Base-by-base conservation (phyloP, 2,329 filamentous ascomycete genomes). In the Paecilomyces sp. region DNA sequence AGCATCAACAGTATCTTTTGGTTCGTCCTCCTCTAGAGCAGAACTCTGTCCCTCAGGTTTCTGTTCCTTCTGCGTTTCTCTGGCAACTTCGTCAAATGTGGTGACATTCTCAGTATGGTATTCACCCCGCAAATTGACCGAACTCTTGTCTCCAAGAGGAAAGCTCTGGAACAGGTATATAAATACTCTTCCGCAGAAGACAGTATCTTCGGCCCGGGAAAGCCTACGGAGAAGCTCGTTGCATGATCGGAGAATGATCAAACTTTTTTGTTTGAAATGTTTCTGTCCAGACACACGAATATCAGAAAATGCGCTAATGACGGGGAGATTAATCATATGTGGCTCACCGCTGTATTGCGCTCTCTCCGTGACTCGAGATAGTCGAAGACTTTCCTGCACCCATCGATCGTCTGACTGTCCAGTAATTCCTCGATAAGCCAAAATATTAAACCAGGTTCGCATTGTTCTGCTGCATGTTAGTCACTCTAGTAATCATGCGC, bases 91-190 rank as follows among this genome's bases (percentile, higher is more conserved):
- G 68, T 96, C 91, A 69, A 87, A 99, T 0, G 85, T 86, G 1
- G 95, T 99, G 58, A 92, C 85, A 79, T 99, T 99, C 69, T 97
- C 94, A 28, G 90, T 86, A 70, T 99, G 94, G 66, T 94, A 99
- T 77, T 97, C 93, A 66, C 94, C 94, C 57, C 94, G 86, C 47
- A 97, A 82, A 70, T 99, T 99, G 56, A 99, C 94, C 0, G 94
- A 97, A 72, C 94, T 97, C 72, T 93, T 94, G 75, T 99, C 95
- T 33, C 93, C 93, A 0, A 99, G 81, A 1, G 94, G 94, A 69
- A 99, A 97, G 73, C 92, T 96, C 74, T 99, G 94, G 75, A 97
- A 99, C 71, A 99, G 85, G 75, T 97, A 99, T 64, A 99, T 97
- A 75, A 97, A 97, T 28, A 99, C 94, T 47, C 94, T 85, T 15